Evolutionary conservation across 2,329 filamentous ascomycete genomes (phyloP).

Genomic region (Ustilaginoidea virens): DNA sequence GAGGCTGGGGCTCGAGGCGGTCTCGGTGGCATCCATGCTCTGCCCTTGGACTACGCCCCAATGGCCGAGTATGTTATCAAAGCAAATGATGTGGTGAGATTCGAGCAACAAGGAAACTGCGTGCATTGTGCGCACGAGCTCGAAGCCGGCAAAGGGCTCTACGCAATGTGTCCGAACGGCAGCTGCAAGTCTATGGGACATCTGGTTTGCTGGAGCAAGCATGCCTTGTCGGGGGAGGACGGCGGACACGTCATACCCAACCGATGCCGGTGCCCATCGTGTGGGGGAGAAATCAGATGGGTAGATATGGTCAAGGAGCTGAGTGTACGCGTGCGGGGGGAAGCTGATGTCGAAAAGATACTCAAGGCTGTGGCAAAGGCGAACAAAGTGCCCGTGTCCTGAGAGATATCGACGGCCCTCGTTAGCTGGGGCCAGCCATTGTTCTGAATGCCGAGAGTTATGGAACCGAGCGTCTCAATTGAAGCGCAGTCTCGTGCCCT

Average conservation of each 20-base stretch:
- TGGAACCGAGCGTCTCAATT: too few species aligned
- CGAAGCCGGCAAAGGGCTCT: conserved; percentile 31
- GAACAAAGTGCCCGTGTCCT: conserved; percentile 8
- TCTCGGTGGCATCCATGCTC: conserved; percentile 33
- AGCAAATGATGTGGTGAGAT: conserved; percentile 34
- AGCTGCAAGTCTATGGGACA: conserved; percentile 43
- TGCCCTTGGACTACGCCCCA: conserved; percentile 39
- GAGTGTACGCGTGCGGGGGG: conserved; percentile 54
- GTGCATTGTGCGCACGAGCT: conserved; percentile 34
- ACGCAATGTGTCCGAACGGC: conserved; percentile 38
- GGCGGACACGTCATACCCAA: conserved; percentile 45
- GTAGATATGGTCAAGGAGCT: conserved; percentile 68
- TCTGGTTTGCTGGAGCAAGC: conserved; percentile 41
- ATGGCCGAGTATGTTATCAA: conserved; percentile 40
- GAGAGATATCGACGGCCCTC: background rate
- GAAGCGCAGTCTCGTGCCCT: too few species aligned
- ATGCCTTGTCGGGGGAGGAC: conserved; percentile 26
- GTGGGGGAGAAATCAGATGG: conserved; percentile 51
- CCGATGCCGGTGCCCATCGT: conserved; percentile 55
- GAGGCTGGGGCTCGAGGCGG: conserved; percentile 4
- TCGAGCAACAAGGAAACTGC: conserved; percentile 40
- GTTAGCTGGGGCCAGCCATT: background rate
- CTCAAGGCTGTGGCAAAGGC: conserved; percentile 34
- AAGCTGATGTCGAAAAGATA: conserved; percentile 54
- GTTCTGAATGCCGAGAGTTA: too few species aligned